These are phyloP conservation scores for Claviceps quebecensis DNA, from an alignment of 2,329 filamentous ascomycete genomes.

Conservation along the genomic window DNA sequence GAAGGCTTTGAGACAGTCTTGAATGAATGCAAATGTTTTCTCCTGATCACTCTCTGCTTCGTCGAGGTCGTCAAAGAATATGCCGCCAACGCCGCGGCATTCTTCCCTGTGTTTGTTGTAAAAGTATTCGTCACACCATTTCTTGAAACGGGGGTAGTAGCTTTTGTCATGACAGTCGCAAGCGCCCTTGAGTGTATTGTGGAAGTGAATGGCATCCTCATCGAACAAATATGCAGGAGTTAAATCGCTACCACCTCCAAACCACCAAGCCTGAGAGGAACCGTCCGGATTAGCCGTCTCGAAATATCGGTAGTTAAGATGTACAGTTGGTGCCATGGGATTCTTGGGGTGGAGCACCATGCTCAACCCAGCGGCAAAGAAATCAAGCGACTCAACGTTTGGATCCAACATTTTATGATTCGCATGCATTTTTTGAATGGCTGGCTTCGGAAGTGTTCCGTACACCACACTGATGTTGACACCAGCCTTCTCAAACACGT, in stretches of 20 bases:
- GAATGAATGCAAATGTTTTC: conserved; percentile 77
- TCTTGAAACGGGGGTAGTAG: conserved; percentile 92
- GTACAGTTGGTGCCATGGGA: conserved; percentile 93
- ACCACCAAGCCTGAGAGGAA: conserved; percentile 87
- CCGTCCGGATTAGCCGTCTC: conserved; percentile 82
- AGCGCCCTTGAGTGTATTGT: conserved; percentile 78
- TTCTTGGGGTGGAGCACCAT: conserved; percentile 89
- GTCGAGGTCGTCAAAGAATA: conserved; percentile 98
- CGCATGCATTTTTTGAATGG: conserved; percentile 83
- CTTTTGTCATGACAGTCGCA: conserved; percentile 87
- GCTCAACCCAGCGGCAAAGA: conserved; percentile 89
- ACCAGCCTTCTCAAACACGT: conserved; percentile 94
- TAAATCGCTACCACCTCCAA: conserved; percentile 85
- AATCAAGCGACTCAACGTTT: conserved; percentile 70
- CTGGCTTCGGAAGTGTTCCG: conserved; percentile 71
- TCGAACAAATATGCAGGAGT: conserved; percentile 92
- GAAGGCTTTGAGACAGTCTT: conserved; percentile 76
- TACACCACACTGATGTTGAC: conserved; percentile 95
- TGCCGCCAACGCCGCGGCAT: conserved; percentile 77
- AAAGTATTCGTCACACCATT: conserved; percentile 98
- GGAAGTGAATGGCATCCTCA: conserved; percentile 94
- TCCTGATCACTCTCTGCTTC: conserved; percentile 75
- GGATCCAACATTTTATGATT: conserved; percentile 84
- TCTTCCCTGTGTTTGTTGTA: conserved; percentile 83
- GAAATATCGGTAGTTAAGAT: conserved; percentile 97